A percentile compares a stretch with the other conserved stretches of the same genome.
Evolutionary conservation across 148 eudicot genomes (phyloP).

Genomic region (Silene conica): DNA sequence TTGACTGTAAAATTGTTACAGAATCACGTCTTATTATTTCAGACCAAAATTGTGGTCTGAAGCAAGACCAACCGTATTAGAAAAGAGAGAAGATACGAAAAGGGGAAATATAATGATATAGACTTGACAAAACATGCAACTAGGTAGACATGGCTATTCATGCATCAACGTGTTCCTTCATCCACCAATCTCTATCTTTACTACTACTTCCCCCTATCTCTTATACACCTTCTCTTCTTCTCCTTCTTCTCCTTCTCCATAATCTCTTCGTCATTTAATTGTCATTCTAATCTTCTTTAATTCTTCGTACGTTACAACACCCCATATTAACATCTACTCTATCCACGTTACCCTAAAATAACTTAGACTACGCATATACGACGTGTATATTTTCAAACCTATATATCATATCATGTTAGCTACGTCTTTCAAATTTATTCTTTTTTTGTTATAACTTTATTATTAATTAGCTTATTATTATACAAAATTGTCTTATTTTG

Average conservation of each 20-base stretch:
- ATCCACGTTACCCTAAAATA: not conserved
- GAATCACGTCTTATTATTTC: no score
- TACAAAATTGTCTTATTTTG: not conserved
- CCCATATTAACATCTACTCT: no score
- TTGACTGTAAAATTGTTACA: no score
- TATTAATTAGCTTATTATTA: no score
- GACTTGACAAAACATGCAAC: constrained; percentile 14
- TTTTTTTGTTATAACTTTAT: not conserved
- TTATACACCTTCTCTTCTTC: no score
- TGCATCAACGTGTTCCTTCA: constrained; percentile 35
- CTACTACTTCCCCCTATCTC: not conserved
- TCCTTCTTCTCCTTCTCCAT: not conserved
- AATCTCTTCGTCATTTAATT: not conserved
- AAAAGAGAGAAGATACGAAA: not conserved
- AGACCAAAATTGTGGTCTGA: no score
- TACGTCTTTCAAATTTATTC: not conserved
- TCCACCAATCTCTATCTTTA: constrained; percentile 21
- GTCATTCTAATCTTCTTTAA: not conserved
- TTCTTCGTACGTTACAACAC: not conserved
- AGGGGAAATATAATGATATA: not conserved
- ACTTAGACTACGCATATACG: not conserved
- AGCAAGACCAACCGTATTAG: no score
- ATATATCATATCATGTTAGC: no score
- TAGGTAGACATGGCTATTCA: constrained; percentile 23
- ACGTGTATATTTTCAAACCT: not conserved